phyloP scores from a whole-genome alignment of 805 yeast species.

The Metschnikowia noctiluminum region DNA sequence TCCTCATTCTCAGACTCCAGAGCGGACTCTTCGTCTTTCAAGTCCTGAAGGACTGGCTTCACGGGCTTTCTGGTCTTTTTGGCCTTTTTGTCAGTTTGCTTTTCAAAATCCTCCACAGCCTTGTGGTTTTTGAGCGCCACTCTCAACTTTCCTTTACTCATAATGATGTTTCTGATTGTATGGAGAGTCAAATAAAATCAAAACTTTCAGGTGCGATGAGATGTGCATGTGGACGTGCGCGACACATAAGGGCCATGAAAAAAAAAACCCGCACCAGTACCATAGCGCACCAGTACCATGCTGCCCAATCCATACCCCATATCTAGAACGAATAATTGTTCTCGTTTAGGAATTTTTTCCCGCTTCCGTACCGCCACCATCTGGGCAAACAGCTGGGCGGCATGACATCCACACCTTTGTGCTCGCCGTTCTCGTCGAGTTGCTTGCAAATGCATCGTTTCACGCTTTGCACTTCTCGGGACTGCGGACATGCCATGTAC shows the following conservation, averaged over 20 bases:
- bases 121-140: conserved; percentile 18
- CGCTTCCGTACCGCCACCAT: conserved; percentile 75
- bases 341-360: conserved; percentile 54
- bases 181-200: neutral
- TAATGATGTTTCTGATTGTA: conserved; percentile 3
- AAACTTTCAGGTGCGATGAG: conserved; percentile 15
- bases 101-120: conserved; percentile 9
- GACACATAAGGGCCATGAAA: neutral
- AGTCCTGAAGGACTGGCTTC: conserved; percentile 15
- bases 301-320: too few relatives aligned
- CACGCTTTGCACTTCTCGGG: conserved; percentile 28
- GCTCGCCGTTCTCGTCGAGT: conserved; percentile 15
- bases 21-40: conserved; percentile 5
- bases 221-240: neutral
- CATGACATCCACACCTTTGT: conserved; percentile 39
- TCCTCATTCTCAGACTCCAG: conserved; percentile 28
- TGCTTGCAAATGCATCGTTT: conserved; percentile 37
- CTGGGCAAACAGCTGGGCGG: conserved; percentile 62
- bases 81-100: conserved; percentile 4
- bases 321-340: conserved; percentile 16
- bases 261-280: too few relatives aligned
- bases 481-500: conserved; percentile 39
- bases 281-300: too few relatives aligned
- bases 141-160: conserved; percentile 20
- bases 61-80: conserved; percentile 9